Conservation (phyloP, 768 basidiomycete genomes). For the Lepiota brunneoincarnata region DNA sequence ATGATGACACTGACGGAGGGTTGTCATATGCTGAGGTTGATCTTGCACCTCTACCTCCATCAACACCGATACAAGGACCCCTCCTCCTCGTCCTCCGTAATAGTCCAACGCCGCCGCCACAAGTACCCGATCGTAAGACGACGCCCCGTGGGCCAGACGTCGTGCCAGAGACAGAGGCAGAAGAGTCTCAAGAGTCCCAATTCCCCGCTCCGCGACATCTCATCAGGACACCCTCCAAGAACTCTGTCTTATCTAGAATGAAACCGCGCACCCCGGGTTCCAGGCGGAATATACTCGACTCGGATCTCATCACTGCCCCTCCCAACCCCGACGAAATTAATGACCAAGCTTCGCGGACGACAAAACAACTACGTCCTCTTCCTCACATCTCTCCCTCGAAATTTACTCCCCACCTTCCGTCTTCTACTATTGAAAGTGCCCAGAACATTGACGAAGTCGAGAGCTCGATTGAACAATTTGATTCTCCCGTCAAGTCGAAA, state of each 20-base stretch:
- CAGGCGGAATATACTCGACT: conserved; percentile 3
- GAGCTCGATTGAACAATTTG: conserved; percentile 60
- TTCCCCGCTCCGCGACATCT: neutral
- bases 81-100: conserved; percentile 5
- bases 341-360: neutral
- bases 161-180: conserved; percentile 11
- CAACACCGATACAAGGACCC: neutral
- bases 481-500: conserved; percentile 41
- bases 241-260: conserved; percentile 25
- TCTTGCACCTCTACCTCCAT: neutral
- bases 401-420: conserved; percentile 34
- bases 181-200: conserved; percentile 15
- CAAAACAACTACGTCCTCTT: conserved; percentile 34
- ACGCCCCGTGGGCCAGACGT: neutral
- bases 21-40: neutral
- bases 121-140: neutral
- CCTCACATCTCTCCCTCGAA: conserved; percentile 41
- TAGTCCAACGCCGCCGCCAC: neutral
- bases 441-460: conserved; percentile 26
- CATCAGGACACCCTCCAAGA: conserved; percentile 16
- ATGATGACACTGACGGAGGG: no score
- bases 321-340: neutral
- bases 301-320: neutral
- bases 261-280: conserved; percentile 24
- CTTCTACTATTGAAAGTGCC: conserved; percentile 23